Percentiles rank a stretch among this genome's conserved stretches.
Evolutionary conservation across 2,329 filamentous ascomycete species (phyloP).

Genomic region (Aspergillus pseudoterreus): DNA sequence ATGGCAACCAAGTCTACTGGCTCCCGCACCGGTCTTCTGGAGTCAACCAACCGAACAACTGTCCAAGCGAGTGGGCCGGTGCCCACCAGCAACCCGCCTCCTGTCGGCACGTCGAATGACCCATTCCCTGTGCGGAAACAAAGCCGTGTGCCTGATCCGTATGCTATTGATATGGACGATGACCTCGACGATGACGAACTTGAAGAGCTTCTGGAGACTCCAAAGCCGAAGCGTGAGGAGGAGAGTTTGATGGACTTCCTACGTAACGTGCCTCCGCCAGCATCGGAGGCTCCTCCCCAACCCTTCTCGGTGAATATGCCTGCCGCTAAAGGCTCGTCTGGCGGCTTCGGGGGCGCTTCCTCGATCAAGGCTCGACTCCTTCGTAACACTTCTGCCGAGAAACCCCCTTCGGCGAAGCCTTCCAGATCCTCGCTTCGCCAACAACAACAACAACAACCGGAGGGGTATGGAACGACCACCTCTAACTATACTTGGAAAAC

Average conservation of each 20-base stretch:
- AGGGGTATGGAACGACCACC: constrained; percentile 24
- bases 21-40: constrained; percentile 68
- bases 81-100: constrained; percentile 7
- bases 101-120: constrained; percentile 23
- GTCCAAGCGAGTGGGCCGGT: constrained; percentile 19
- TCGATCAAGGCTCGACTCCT: constrained; percentile 35
- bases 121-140: constrained; percentile 69
- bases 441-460: constrained; percentile 28
- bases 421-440: constrained; percentile 34
- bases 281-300: constrained; percentile 27
- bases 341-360: constrained; percentile 15
- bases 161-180: constrained; percentile 74
- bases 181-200: constrained; percentile 69
- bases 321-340: constrained; percentile 15
- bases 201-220: constrained; percentile 49
- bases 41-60: constrained; percentile 33
- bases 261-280: constrained; percentile 42
- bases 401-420: constrained; percentile 25
- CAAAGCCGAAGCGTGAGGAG: constrained; percentile 38
- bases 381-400: constrained; percentile 28
- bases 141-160: constrained; percentile 78
- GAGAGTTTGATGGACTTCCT: constrained; percentile 49
- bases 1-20: constrained; percentile 58
- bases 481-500: constrained; percentile 38
- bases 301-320: constrained; percentile 24